Base-by-base conservation (phyloP, 2,329 filamentous ascomycete genomes). In the Beauveria bassiana region DNA sequence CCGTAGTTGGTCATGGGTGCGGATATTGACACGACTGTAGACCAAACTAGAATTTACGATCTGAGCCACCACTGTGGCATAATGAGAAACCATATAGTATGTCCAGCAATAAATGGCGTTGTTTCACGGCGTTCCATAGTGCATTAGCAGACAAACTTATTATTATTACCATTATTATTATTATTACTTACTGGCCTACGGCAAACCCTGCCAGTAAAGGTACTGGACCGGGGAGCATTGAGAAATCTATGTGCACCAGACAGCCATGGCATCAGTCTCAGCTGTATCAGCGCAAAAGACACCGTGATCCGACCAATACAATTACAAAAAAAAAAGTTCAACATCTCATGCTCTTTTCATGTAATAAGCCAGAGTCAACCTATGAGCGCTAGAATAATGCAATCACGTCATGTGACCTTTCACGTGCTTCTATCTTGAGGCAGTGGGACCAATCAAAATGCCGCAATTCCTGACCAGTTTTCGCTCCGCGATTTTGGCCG, bases 401-500 rank as follows among this genome's bases (percentile, higher is more conserved):
- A 28, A 24, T 20, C 3, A 28, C 38, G 51, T 68, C 68, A 71
- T 66, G 68, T 72, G 70, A 67, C 31, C 4, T 8, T 24, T 42
- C 58, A 57, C 63, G 64, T 70, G 65, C 66, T 52, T 20, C 4
- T 8, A 18, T 43, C 3, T 18, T 64, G 66, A 62, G 59, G 40
- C 61, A 52, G 67, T 59, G 58, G 47, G 66, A 59, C 79, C 79
- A 81, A 81, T 81, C 76, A 80, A 72, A 75, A 67, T 67, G 67
- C 64, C 69, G 70, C 79, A 80, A 81, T 80, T 80, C 75, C 70
- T 72, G 72, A 79, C 78, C 74, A 76, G 74, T 75, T 73, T 75
- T 75, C 70, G 70, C 68, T 66, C 69, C 68, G 69, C 71, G 73
- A 69, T 68, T 72, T 71, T 72, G 70, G 70, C 74, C 74, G 74